Evolutionary conservation across 192 early-diverging fungal genomes (phyloP).

Genomic region (Phlyctochytrium arcticum): DNA sequence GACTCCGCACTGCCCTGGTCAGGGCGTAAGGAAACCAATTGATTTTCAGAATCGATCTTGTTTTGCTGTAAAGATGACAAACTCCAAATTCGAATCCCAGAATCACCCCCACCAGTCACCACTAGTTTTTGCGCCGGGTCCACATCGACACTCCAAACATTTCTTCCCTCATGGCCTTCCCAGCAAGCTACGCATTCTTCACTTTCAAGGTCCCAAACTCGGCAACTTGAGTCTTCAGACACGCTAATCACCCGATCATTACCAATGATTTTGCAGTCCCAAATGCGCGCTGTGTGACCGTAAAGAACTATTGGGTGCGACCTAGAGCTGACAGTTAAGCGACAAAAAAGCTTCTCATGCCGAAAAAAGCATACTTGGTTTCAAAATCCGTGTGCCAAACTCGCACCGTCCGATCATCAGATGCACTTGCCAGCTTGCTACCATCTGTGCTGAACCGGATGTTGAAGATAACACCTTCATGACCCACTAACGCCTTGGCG

Average conservation of each 20-base stretch:
- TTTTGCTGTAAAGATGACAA: slow-evolving; percentile 6
- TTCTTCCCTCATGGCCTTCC: slow-evolving; percentile 77
- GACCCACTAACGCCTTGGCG: slow-evolving; percentile 47
- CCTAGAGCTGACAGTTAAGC: neutral
- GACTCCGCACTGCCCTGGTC: no score
- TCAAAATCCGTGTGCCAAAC: slow-evolving; percentile 54
- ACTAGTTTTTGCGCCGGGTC: slow-evolving; percentile 44
- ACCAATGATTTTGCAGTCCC: slow-evolving; percentile 65
- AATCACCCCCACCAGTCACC: slow-evolving; percentile 77
- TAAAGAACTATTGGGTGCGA: slow-evolving; percentile 38
- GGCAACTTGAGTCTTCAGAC: slow-evolving; percentile 75
- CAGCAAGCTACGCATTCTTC: slow-evolving; percentile 63
- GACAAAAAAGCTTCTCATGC: no score
- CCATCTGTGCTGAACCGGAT: slow-evolving; percentile 65
- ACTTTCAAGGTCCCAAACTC: slow-evolving; percentile 60
- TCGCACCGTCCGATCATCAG: slow-evolving; percentile 79
- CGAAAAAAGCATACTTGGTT: neutral
- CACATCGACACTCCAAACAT: slow-evolving; percentile 76
- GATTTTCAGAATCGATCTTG: slow-evolving; percentile 15
- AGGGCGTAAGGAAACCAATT: slow-evolving; percentile 1
- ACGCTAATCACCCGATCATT: slow-evolving; percentile 58
- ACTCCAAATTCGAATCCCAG: slow-evolving; percentile 73
- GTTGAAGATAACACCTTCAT: slow-evolving; percentile 74
- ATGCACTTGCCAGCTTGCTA: slow-evolving; percentile 57
- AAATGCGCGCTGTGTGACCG: slow-evolving; percentile 77